Conservation (phyloP, 2,329 filamentous ascomycete species). For the Ampelomyces quisqualis region DNA sequence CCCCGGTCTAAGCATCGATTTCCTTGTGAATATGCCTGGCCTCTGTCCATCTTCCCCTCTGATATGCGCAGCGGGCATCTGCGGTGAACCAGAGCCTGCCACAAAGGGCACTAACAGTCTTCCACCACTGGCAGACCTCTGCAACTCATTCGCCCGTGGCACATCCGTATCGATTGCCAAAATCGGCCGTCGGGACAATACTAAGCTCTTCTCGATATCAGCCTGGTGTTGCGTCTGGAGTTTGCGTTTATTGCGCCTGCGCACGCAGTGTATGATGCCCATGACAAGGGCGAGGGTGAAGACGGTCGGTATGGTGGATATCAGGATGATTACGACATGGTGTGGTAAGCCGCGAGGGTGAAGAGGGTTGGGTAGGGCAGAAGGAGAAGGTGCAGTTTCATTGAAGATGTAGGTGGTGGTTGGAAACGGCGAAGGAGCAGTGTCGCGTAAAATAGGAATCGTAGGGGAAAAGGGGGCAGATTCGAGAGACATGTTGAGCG, state of each 20-base stretch:
- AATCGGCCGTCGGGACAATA: not conserved
- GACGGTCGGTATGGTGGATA: not conserved
- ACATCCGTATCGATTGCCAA: not conserved
- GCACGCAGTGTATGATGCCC: conserved; percentile 3
- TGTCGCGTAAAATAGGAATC: no score
- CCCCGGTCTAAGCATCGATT: no score
- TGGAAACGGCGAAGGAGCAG: no score
- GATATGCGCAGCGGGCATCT: no score
- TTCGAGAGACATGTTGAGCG: no score
- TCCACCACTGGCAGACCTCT: no score
- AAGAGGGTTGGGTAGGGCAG: not conserved
- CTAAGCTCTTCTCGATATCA: conserved; percentile 9
- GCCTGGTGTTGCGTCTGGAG: not conserved
- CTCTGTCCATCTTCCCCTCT: no score
- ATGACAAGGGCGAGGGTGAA: conserved; percentile 1
- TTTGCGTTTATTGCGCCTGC: not conserved
- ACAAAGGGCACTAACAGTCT: no score
- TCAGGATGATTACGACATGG: conserved; percentile 1
- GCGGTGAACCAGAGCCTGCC: no score
- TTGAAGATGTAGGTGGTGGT: not conserved
- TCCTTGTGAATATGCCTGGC: no score
- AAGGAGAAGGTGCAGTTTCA: not conserved
- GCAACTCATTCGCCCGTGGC: no score
- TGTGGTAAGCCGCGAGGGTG: conserved; percentile 2
- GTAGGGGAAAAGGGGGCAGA: no score